Conservation (phyloP, 208 protist species). For the Crithidia sp. region DNA sequence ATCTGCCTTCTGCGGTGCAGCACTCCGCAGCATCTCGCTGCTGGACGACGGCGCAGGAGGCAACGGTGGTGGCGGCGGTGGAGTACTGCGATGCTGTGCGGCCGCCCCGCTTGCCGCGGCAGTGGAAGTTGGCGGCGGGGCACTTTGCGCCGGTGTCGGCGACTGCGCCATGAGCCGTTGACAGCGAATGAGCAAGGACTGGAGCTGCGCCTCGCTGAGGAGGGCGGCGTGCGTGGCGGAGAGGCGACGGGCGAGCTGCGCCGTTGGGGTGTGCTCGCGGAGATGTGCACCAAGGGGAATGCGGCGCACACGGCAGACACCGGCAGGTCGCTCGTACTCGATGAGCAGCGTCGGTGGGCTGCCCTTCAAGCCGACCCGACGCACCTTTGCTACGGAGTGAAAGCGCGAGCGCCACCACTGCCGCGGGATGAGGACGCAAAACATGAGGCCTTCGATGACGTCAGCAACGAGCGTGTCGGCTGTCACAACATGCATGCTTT, state of each 20-base stretch:
- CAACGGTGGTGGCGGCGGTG: neutral
- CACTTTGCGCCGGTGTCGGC: neutral
- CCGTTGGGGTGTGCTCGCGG: constrained; percentile 38
- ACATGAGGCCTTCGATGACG: constrained; percentile 54
- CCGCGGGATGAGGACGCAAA: constrained; percentile 48
- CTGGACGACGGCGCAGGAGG: neutral
- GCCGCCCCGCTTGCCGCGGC: neutral
- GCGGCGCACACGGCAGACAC: constrained; percentile 26
- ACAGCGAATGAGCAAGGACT: constrained; percentile 61
- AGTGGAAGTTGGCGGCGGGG: neutral
- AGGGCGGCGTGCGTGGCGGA: constrained; percentile 60
- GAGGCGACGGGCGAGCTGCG: constrained; percentile 60
- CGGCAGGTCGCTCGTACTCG: constrained; percentile 50
- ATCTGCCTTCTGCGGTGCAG: constrained; percentile 78
- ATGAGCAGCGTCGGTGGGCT: constrained; percentile 55
- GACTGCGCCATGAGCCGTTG: constrained; percentile 50
- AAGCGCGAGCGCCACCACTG: constrained; percentile 62
- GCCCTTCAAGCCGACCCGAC: constrained; percentile 44
- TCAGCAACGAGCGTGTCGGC: constrained; percentile 45
- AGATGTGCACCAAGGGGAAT: constrained; percentile 50
- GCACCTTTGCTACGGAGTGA: constrained; percentile 10
- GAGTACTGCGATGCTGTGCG: neutral
- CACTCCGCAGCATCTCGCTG: neutral
- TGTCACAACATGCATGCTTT: constrained; percentile 34
- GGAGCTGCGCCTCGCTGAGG: constrained; percentile 61